Evolutionary conservation across 2,329 filamentous ascomycete species (phyloP).

Genomic region (Xylaria hypoxylon): DNA sequence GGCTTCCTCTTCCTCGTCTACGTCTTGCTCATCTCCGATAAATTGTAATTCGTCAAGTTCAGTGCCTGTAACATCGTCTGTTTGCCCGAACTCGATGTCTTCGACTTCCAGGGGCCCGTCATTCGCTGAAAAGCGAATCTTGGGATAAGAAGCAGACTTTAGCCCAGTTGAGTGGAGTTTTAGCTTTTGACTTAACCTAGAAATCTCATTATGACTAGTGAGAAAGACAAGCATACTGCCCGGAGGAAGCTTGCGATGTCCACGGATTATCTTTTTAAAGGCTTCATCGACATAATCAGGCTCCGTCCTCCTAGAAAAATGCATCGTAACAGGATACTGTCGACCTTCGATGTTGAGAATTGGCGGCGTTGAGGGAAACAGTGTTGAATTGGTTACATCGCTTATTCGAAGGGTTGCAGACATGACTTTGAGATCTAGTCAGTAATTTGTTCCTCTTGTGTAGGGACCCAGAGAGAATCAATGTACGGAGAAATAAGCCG

Average conservation of each 20-base stretch:
- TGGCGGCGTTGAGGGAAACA: constrained; percentile 84
- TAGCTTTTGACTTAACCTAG: constrained; percentile 81
- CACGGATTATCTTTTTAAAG: constrained; percentile 86
- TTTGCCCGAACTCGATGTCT: constrained; percentile 83
- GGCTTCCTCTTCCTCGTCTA: constrained; percentile 71
- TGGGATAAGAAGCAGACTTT: constrained; percentile 68
- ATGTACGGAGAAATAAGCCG: neutral
- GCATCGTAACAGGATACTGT: constrained; percentile 88
- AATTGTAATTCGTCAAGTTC: constrained; percentile 63
- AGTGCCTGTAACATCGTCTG: constrained; percentile 75
- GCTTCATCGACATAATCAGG: constrained; percentile 92
- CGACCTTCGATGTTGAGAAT: constrained; percentile 91
- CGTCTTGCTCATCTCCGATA: constrained; percentile 64
- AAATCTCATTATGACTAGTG: constrained; percentile 93
- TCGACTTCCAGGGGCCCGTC: constrained; percentile 86
- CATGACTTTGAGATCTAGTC: constrained; percentile 70
- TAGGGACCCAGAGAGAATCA: too few species aligned
- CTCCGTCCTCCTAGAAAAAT: constrained; percentile 86
- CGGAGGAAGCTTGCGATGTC: constrained; percentile 88
- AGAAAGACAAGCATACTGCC: constrained; percentile 95
- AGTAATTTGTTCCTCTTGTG: constrained; percentile 7
- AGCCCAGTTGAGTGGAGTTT: constrained; percentile 73
- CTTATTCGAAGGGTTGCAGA: constrained; percentile 92
- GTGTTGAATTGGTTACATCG: constrained; percentile 85
- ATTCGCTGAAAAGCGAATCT: constrained; percentile 79